These are phyloP conservation scores for Phytopythium montanum DNA, from an alignment of 352 stramenopile species.

Conservation along the genomic window DNA sequence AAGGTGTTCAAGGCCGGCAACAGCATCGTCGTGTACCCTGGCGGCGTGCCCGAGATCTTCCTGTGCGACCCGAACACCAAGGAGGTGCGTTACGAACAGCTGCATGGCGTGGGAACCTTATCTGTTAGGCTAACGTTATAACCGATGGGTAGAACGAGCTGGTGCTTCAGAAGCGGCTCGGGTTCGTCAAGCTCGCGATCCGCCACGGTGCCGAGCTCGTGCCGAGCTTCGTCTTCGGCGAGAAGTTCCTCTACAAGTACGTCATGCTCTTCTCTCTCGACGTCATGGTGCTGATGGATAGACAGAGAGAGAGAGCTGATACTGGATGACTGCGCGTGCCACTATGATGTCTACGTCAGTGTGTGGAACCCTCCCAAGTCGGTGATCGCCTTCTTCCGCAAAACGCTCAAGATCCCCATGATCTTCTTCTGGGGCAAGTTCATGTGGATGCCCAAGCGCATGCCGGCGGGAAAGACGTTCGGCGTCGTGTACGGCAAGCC, in stretches of 20 bases:
- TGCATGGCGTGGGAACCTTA: no score
- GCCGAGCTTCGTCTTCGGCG: conserved; percentile 72
- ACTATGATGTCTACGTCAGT: conserved; percentile 22
- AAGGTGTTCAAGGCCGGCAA: conserved; percentile 67
- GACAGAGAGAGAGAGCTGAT: no score
- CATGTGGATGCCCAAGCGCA: conserved; percentile 67
- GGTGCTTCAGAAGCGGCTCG: conserved; percentile 74
- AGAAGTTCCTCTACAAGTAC: conserved; percentile 81
- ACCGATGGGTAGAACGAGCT: conserved; percentile 55
- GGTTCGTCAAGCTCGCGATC: conserved; percentile 81
- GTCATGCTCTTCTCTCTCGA: conserved; percentile 7
- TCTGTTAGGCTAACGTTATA: no score
- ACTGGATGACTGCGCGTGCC: conserved; percentile 1
- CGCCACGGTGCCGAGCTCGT: conserved; percentile 72
- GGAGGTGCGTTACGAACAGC: conserved; percentile 26
- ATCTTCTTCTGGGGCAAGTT: conserved; percentile 82
- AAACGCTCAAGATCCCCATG: conserved; percentile 69
- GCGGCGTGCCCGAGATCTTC: conserved; percentile 78
- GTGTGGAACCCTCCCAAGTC: conserved; percentile 66
- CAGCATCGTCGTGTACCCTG: conserved; percentile 72
- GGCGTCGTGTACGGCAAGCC: conserved; percentile 76
- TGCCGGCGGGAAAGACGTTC: conserved; percentile 58
- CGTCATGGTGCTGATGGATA: no score
- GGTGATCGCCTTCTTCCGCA: conserved; percentile 58
- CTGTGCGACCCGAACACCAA: conserved; percentile 69